phyloP scores from a whole-genome alignment of 176 grass and related monocot genomes.

The Cenchrus fungigraminus region DNA sequence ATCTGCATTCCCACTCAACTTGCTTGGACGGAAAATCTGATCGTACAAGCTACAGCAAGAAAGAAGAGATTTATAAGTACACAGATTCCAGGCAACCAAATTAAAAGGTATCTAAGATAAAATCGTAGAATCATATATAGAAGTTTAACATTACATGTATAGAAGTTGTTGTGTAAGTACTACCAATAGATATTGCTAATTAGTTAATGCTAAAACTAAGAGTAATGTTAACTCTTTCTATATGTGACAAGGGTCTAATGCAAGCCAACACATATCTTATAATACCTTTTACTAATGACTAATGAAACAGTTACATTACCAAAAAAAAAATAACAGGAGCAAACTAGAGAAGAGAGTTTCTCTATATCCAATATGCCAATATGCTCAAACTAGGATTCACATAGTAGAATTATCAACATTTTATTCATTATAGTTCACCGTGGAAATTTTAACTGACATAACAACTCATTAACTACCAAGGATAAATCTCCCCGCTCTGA shows the following conservation, averaged over 20 bases:
- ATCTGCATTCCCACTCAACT: slow-evolving; percentile 77
- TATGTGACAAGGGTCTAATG: not conserved
- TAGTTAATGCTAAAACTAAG: not conserved
- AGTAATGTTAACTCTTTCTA: not conserved
- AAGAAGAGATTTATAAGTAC: slow-evolving; percentile 26
- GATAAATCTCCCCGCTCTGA: not conserved
- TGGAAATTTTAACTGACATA: not conserved
- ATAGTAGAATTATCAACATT: not conserved
- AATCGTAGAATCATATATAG: not conserved
- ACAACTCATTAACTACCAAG: not conserved
- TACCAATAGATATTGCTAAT: not conserved
- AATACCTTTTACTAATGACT: not conserved
- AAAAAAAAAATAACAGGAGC: not conserved
- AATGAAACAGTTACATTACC: not conserved
- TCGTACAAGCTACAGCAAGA: slow-evolving; percentile 77
- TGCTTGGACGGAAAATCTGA: slow-evolving; percentile 91
- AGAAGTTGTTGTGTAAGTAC: not conserved
- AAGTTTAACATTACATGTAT: not conserved
- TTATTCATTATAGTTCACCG: not conserved
- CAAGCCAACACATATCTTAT: not conserved
- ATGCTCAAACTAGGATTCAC: slow-evolving; percentile 6
- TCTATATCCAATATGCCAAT: not conserved
- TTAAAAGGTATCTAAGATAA: not conserved
- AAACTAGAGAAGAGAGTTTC: not conserved
- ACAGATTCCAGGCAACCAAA: slow-evolving; percentile 6